These are phyloP conservation scores for Dipodascus geniculatus DNA, from an alignment of 805 yeast species.

Conservation along the genomic window DNA sequence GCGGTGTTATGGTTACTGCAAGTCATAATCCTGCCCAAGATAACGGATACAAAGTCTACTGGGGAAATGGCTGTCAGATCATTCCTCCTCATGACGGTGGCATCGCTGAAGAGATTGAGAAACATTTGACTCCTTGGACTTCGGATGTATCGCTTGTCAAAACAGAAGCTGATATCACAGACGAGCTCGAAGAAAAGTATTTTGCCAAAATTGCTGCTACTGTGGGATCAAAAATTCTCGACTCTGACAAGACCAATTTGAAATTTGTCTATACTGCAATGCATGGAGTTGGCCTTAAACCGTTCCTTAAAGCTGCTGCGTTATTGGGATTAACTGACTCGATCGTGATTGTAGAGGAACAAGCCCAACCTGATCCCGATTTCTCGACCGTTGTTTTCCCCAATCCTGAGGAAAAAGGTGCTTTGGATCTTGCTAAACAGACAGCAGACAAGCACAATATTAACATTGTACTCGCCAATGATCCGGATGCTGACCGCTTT, in stretches of 20 bases:
- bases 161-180: constrained; percentile 24
- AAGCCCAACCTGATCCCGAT: constrained; percentile 66
- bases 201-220: constrained; percentile 6
- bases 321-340: constrained; percentile 26
- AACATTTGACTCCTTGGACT: constrained; percentile 50
- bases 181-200: constrained; percentile 10
- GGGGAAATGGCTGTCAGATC: constrained; percentile 89
- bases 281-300: constrained; percentile 85
- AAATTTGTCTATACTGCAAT: constrained; percentile 77
- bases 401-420: constrained; percentile 93
- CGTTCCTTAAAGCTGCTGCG: constrained; percentile 34
- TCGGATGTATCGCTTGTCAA: constrained; percentile 35
- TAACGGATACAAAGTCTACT: constrained; percentile 91
- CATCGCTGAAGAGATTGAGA: constrained; percentile 53
- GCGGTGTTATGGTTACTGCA: constrained; percentile 90
- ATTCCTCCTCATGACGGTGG: constrained; percentile 80
- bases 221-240: neutral
- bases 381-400: constrained; percentile 85
- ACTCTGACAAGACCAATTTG: constrained; percentile 7
- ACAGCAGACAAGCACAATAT: constrained; percentile 43
- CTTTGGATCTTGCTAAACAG: constrained; percentile 57
- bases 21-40: constrained; percentile 45
- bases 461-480: constrained; percentile 69
- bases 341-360: constrained; percentile 44
- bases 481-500: constrained; percentile 95